A percentile compares a stretch with the other conserved stretches of the same genome.
These are phyloP conservation scores for Crucibulum laeve DNA, from an alignment of 768 basidiomycete species.

Conservation along the genomic window DNA sequence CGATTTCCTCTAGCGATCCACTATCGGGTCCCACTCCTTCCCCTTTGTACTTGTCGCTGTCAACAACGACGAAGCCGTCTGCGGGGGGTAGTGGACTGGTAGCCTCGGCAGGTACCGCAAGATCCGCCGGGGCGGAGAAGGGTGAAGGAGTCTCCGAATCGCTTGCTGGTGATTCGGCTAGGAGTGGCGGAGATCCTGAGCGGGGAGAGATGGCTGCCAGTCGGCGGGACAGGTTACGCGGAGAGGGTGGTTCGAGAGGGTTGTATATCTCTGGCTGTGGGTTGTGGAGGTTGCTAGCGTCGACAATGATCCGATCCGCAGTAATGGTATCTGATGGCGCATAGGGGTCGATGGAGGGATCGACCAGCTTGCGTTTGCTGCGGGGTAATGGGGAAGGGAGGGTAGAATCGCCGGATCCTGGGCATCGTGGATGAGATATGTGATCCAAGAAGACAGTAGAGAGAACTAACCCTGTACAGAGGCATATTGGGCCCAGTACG, in stretches of 20 bases:
- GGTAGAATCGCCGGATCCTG: constrained; percentile 73
- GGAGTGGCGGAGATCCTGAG: constrained; percentile 16
- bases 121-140: constrained; percentile 7
- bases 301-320: constrained; percentile 26
- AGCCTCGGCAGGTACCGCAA: neutral
- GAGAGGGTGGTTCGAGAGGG: constrained; percentile 37
- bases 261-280: constrained; percentile 27
- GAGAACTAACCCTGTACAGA: constrained; percentile 57
- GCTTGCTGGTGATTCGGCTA: constrained; percentile 18
- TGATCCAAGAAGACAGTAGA: neutral
- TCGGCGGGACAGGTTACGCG: constrained; percentile 32
- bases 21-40: neutral
- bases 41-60: constrained; percentile 1
- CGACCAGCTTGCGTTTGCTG: constrained; percentile 19
- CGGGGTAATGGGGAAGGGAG: constrained; percentile 44
- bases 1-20: constrained; percentile 3
- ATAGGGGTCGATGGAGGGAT: constrained; percentile 6
- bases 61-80: constrained; percentile 8
- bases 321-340: constrained; percentile 4
- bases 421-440: constrained; percentile 2
- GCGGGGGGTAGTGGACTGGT: constrained; percentile 8
- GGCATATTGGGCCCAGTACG: constrained; percentile 76
- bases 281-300: constrained; percentile 23
- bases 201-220: constrained; percentile 30
- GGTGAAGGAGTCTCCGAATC: constrained; percentile 12